Base-by-base conservation (phyloP, 345 rosid species). In the Hypericum perforatum region DNA sequence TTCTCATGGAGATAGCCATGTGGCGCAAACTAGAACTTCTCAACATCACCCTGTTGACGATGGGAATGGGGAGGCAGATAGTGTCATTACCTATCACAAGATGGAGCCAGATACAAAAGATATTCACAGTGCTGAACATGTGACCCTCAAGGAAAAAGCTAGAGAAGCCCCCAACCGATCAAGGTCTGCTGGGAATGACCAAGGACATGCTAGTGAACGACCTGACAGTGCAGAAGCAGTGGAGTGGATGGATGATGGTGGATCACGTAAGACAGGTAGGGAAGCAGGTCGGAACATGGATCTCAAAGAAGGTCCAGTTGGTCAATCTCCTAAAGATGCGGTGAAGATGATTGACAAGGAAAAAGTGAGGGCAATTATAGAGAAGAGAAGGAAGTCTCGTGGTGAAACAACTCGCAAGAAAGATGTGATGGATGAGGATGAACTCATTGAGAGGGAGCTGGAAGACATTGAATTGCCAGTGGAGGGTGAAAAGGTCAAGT, bases 401-500 rank as follows among this genome's bases (percentile, higher is more conserved):
- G 60, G 64, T 8, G 70, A 60, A 9, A 51, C 39, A 44, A 37
- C 64, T 41, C 53, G 64, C 13, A 65, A 48, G 39, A 49, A 50
- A 5, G 61, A 65, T 13, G 36, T 60, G 14, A 12, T 65, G 42
- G 64, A 65, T 39, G 70, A 65, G 29, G 61, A 65, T 49, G 64
- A 65, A 59, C 57, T 65, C 39, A 59, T 65, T 16, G 70, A 65
- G 60, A 65, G 64, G 56, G 70, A 65, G 44, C 60, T 65, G 16
- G 70, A 65, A 52, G 64, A 62, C 4, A 49, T 65, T 37, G 70
- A 59, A 43, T 39, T 59, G 38, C 63, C 70, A 6, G 70, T 60
- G 11, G 70, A 53, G 59, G 43, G 45, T 37, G 64, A 65, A 43
- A 65, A 48, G 45, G 42, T 9, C 38, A 65, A 59, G 56, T 49